Evolutionary conservation across 371 early-diverging fungal genomes (phyloP), one percentile per base, ranked within the genome.

Genomic region (Apophysomyces variabilis): DNA sequence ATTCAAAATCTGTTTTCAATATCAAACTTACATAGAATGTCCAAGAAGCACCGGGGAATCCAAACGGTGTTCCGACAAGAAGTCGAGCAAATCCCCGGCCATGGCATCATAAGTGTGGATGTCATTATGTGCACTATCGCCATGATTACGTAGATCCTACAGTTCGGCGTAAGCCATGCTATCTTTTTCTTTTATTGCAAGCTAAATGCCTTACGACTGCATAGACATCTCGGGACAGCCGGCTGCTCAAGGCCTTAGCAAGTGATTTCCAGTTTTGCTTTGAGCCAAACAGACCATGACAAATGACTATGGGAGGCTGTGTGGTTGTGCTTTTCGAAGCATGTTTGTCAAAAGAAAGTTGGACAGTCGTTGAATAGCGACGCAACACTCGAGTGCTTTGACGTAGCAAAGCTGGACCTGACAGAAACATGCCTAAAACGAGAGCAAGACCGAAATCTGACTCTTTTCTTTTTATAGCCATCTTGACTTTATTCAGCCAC

Each of bases 261-360:
- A 97, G 83, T 5, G 94, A 89, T 38, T 86, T 78, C 96, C 96
- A 96, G 77, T 96, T 96, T 67, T 96, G 95, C 75, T 97, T 96
- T 1, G 93, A 93, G 5, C 98, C 98, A 75, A 96, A 95, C 26
- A 98, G 82, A 32, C 98, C 97, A 75, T 96, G 98, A 56, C 95
- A 82, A 7, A 72, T 58, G 38, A 68, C 43, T 26, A 72, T 54
- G 0, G 72, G 72, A 9, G 54, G 21, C 37, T 75, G 54, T 46
- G 41, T 54, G 14, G 54, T 36, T 0, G 69, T 43, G 0, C 65
- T 54, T 16, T 72, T 61, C 11, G 73, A 45, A 1, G 69, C 46
- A 54, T 64, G 70, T 26, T 73, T 74, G 16, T 72, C 67, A 43
- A 67, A 77, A 0, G 74, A 50, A 21, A 77, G 66, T 4, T 62